phyloP scores from a whole-genome alignment of 805 yeast species.

The Pichia occidentalis region DNA sequence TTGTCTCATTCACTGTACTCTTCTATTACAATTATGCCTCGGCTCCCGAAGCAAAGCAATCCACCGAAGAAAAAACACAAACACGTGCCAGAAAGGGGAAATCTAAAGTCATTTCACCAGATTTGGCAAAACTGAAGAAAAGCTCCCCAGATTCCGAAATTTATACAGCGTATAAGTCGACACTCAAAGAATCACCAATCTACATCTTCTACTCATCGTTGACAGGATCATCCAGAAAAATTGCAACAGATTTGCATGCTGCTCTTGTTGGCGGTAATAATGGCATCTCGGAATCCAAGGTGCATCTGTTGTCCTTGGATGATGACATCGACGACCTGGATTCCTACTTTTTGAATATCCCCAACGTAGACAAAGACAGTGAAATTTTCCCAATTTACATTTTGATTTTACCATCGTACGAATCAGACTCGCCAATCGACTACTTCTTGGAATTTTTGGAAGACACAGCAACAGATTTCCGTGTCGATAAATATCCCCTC shows the following conservation, averaged over 20 bases:
- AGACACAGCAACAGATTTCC: constrained; percentile 78
- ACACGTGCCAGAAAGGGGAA: not conserved
- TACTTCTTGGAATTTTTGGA: constrained; percentile 72
- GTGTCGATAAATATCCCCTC: constrained; percentile 79
- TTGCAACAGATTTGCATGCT: constrained; percentile 48
- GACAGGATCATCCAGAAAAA: constrained; percentile 74
- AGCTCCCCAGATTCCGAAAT: constrained; percentile 1
- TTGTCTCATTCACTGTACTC: constrained; percentile 3
- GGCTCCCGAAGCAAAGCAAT: not conserved
- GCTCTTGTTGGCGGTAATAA: constrained; percentile 27
- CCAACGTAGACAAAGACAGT: constrained; percentile 29
- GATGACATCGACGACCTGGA: constrained; percentile 80
- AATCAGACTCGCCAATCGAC: constrained; percentile 87
- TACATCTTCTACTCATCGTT: constrained; percentile 76
- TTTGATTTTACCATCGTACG: constrained; percentile 81
- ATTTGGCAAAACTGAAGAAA: constrained; percentile 1
- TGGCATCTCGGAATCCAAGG: constrained; percentile 27
- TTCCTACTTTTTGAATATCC: constrained; percentile 66
- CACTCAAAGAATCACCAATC: constrained; percentile 48
- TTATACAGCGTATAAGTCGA: constrained; percentile 12
- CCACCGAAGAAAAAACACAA: not conserved
- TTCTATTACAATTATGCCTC: constrained; percentile 4
- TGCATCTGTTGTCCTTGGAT: constrained; percentile 63
- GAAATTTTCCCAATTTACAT: constrained; percentile 41
- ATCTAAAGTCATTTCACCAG: constrained; percentile 7